Evolutionary conservation across 2,329 filamentous ascomycete genomes (phyloP).

Genomic region (Magnaporthiopsis rhizophila): DNA sequence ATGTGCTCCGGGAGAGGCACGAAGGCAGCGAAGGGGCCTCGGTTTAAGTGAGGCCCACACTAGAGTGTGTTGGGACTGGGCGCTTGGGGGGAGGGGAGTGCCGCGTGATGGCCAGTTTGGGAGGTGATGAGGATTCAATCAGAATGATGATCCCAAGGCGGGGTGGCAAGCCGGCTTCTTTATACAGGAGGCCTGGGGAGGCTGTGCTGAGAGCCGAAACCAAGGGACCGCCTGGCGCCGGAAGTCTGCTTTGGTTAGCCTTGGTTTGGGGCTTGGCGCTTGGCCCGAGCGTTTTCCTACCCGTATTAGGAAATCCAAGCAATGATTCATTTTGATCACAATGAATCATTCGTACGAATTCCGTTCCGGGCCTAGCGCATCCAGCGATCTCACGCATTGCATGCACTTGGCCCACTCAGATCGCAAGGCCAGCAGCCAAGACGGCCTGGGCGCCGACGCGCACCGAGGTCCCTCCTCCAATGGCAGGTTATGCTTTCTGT

Average conservation of each 20-base stretch:
- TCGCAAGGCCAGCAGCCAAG: background rate
- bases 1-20: slow-evolving; percentile 4
- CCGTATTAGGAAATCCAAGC: background rate
- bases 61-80: background rate
- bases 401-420: background rate
- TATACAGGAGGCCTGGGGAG: background rate
- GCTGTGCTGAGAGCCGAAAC: background rate
- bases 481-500: background rate
- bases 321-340: background rate
- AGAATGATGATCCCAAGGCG: background rate
- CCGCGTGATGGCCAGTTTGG: background rate
- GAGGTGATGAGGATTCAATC: background rate
- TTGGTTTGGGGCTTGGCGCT: background rate
- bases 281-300: background rate
- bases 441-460: no score
- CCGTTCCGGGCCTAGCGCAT: background rate
- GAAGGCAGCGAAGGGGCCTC: slow-evolving; percentile 4
- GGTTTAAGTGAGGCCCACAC: slow-evolving; percentile 7
- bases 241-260: background rate
- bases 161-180: background rate
- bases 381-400: background rate
- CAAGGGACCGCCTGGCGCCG: background rate
- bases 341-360: background rate
- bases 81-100: background rate
- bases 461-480: background rate